These are phyloP conservation scores for Astragalus glycyphyllos DNA, from an alignment of 306 rosid species.

Conservation along the genomic window DNA sequence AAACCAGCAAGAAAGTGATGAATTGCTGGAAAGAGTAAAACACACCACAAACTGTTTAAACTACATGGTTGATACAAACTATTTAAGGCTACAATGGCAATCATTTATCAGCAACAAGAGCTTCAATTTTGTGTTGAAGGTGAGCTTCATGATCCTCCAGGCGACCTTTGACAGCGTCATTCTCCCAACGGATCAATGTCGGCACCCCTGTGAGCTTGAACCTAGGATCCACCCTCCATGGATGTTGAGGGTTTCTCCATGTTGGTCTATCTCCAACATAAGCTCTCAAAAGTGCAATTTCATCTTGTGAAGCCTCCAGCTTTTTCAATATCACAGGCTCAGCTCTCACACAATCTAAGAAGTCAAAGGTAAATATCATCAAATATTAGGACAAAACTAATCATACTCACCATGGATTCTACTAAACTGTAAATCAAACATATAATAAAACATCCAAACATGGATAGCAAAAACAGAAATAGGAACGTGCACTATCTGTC, in stretches of 20 bases:
- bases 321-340: slow-evolving; percentile 86
- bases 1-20: neutral
- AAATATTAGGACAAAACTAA: slow-evolving; percentile 4
- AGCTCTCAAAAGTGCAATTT: slow-evolving; percentile 73
- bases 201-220: slow-evolving; percentile 88
- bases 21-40: slow-evolving; percentile 25
- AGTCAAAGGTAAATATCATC: neutral
- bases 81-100: slow-evolving; percentile 6
- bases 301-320: slow-evolving; percentile 65
- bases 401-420: slow-evolving; percentile 13
- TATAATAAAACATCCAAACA: neutral
- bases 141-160: slow-evolving; percentile 90
- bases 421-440: neutral
- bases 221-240: slow-evolving; percentile 78
- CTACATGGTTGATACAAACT: neutral
- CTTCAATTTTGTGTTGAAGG: slow-evolving; percentile 68
- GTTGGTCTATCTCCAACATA: slow-evolving; percentile 89
- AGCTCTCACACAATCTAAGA: slow-evolving; percentile 86
- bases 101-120: slow-evolving; percentile 65
- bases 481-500: no score
- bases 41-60: slow-evolving; percentile 29
- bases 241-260: slow-evolving; percentile 85
- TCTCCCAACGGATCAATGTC: slow-evolving; percentile 78
- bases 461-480: no score
- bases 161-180: slow-evolving; percentile 65